A percentile compares a stretch with the other conserved stretches of the same genome.
These are phyloP conservation scores for Cucurbita maxima DNA, from an alignment of 306 rosid genomes.

Conservation along the genomic window DNA sequence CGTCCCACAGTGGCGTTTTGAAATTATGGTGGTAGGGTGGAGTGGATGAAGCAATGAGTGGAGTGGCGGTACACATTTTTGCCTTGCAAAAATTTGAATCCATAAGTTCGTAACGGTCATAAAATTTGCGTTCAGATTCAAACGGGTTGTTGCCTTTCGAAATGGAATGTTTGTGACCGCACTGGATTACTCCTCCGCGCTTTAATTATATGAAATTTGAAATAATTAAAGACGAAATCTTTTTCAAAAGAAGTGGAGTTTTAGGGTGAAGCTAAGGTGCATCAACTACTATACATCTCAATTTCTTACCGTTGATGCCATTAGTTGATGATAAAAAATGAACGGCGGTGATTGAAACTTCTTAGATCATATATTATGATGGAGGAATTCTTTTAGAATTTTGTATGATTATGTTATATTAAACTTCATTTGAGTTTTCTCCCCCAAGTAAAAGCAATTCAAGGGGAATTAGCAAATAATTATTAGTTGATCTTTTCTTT, in stretches of 20 bases:
- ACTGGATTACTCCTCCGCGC: background rate
- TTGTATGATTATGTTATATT: too few relatives aligned
- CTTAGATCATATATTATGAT: background rate
- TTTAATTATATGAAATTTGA: background rate
- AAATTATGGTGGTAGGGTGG: background rate
- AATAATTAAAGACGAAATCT: background rate
- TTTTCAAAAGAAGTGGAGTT: background rate
- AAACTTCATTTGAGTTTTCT: too few relatives aligned
- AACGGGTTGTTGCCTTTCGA: slow-evolving; percentile 7
- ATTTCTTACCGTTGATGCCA: background rate
- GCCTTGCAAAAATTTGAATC: slow-evolving; percentile 22
- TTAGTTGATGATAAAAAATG: background rate
- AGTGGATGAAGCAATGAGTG: slow-evolving; percentile 19
- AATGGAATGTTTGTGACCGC: background rate
- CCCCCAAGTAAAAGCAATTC: too few relatives aligned
- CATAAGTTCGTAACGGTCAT: slow-evolving; percentile 40
- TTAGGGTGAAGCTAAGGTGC: background rate
- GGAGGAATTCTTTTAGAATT: background rate
- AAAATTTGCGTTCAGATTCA: slow-evolving; percentile 18
- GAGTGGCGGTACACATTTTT: background rate
- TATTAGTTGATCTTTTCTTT: too few relatives aligned
- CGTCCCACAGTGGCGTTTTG: background rate
- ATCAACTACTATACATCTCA: background rate
- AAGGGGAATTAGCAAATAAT: too few relatives aligned
- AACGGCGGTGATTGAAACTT: background rate